Conservation (phyloP, 192 early-diverging fungal species). For the Obelidium mucronatum region DNA sequence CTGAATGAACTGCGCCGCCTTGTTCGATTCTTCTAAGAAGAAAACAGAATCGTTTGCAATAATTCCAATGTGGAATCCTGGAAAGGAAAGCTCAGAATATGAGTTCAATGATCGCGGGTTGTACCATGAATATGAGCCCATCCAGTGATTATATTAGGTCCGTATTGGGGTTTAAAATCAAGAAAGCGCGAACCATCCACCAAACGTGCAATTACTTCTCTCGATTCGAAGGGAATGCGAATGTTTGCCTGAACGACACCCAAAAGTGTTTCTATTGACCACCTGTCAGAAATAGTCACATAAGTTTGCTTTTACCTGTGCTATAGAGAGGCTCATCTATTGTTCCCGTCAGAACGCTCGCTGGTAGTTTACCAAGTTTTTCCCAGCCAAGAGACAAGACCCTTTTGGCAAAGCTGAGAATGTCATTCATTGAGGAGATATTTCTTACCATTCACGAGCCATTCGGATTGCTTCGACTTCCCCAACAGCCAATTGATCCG, state of each 20-base stretch:
- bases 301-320: no score
- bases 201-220: constrained; percentile 69
- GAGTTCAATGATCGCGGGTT: no score
- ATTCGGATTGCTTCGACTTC: constrained; percentile 69
- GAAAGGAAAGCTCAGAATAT: no score
- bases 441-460: constrained; percentile 70
- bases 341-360: constrained; percentile 49
- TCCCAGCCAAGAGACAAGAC: constrained; percentile 47
- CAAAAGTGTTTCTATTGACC: no score
- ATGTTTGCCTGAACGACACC: constrained; percentile 73
- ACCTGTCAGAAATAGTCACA: no score
- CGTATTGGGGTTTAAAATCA: constrained; percentile 72
- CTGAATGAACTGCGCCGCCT: constrained; percentile 74
- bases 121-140: constrained; percentile 73
- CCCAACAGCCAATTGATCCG: constrained; percentile 68
- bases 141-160: constrained; percentile 66
- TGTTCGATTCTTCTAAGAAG: constrained; percentile 70
- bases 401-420: background rate
- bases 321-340: constrained; percentile 43
- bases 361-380: constrained; percentile 57
- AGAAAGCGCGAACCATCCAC: constrained; percentile 73
- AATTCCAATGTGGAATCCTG: constrained; percentile 70
- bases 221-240: constrained; percentile 68
- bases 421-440: no score
- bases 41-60: constrained; percentile 70